Evolutionary conservation across 306 rosid genomes (phyloP).

Genomic region (Coriaria nepalensis): DNA sequence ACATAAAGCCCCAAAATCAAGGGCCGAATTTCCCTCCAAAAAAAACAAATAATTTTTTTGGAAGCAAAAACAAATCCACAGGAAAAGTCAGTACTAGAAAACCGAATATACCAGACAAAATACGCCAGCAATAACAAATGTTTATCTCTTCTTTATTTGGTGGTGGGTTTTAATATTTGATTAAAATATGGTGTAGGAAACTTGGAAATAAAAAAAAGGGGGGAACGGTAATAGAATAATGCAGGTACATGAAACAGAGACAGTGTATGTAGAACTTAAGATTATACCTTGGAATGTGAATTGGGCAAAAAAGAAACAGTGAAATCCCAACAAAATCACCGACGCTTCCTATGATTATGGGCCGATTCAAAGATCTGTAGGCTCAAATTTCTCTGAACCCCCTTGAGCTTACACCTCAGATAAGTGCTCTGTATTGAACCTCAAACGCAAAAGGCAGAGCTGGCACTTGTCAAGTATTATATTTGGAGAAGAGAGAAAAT

Average conservation of each 20-base stretch:
- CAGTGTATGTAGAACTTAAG: conserved; percentile 22
- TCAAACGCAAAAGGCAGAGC: conserved; percentile 5
- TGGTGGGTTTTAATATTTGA: background rate
- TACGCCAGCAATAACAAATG: conserved; percentile 10
- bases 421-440: conserved; percentile 45
- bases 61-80: conserved; percentile 5
- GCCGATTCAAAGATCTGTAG: conserved; percentile 16
- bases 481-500: conserved; percentile 25
- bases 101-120: conserved; percentile 31
- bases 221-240: conserved; percentile 14
- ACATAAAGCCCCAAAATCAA: conserved; percentile 26
- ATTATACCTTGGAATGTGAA: conserved; percentile 23
- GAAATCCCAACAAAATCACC: conserved; percentile 45
- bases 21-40: conserved; percentile 35
- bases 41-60: conserved; percentile 5
- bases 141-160: conserved; percentile 13
- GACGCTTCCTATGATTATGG: conserved; percentile 44
- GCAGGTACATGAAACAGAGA: conserved; percentile 28
- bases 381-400: conserved; percentile 19
- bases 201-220: conserved; percentile 6
- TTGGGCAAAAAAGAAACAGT: conserved; percentile 20
- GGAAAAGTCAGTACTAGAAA: conserved; percentile 17
- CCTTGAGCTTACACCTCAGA: conserved; percentile 14
- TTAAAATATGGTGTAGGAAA: background rate
- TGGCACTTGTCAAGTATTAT: conserved; percentile 1